Percentiles rank a stretch among this genome's conserved stretches.
These are phyloP conservation scores for Diutina catenulata DNA, from an alignment of 1,139 yeast species.

Conservation along the genomic window DNA sequence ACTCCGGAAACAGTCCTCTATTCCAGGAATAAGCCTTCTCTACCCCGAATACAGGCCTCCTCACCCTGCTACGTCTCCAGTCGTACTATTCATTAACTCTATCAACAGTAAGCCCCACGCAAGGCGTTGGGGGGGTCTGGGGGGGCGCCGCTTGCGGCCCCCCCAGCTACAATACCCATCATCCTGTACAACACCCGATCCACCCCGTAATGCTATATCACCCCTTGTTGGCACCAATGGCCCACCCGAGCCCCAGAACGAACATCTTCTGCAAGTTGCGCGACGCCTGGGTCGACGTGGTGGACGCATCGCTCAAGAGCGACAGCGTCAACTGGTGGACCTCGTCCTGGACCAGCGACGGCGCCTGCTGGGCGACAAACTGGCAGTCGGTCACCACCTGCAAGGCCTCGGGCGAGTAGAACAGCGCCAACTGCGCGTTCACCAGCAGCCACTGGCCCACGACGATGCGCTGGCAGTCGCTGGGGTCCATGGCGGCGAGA, in stretches of 20 bases:
- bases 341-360: neutral
- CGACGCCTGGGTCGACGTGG: slow-evolving; percentile 26
- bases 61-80: no score
- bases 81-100: no score
- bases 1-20: no score
- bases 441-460: neutral
- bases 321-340: slow-evolving; percentile 4
- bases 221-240: slow-evolving; percentile 42
- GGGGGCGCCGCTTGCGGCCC: no score
- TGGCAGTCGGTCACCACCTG: neutral
- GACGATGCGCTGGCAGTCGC: slow-evolving; percentile 1
- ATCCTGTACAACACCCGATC: no score
- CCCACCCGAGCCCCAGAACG: slow-evolving; percentile 56
- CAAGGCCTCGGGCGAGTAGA: neutral
- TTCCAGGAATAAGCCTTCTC: no score
- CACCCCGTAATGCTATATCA: no score
- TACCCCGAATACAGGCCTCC: no score
- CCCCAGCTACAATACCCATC: no score
- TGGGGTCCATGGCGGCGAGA: neutral
- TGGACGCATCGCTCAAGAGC: slow-evolving; percentile 16
- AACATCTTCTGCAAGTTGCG: slow-evolving; percentile 41
- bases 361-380: neutral
- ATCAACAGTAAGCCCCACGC: no score
- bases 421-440: neutral
- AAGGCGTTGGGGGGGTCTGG: no score